Base-by-base conservation (phyloP, 768 basidiomycete species). In the Serendipita sp. region DNA sequence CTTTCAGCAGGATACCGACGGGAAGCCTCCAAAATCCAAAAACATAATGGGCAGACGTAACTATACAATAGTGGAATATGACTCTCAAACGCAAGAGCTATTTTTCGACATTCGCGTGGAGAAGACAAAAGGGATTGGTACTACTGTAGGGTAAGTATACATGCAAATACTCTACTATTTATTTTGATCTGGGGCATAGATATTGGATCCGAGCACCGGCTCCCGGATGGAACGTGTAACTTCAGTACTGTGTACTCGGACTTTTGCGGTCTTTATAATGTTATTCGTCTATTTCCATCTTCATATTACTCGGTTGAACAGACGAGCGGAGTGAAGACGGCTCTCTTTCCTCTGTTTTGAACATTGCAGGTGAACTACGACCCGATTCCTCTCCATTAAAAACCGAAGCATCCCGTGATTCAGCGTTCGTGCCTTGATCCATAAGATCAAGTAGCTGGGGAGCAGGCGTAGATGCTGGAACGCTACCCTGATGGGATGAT, bases 21-120 rank as follows among this genome's bases (percentile, higher is more conserved):
- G 92, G 0, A 77, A 79, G 35, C 66, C 78, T n/a, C 81, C 87
- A 44, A 90, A 89, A 72, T 83, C 85, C 64, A 88, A 84, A 70
- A 85, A 80, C 69, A 85, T 96, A 65, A 93, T 93, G 85, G 91
- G 89, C 1, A 77, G 83, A 64, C 81, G 94, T 44, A 97, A 97
- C 73, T 98, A 91, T 85, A 88, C 88, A 70, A 79, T 79, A 44
- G 83, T 89, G 5, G 74, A 79, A 37, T 85, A 81, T 76, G 81
- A 88, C 48, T 70, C 72, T 13, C 63, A 70, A 1, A 79, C 80
- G 3, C 85, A 86, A 0, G 86, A 88, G 3, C 69, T 97, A 68
- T 74, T 81, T 5, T 97, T 89, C 67, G 88, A 92, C 68, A 83
- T 97, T 70, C 82, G 88, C 1, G 84, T 97, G 8, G 95, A 99